These are phyloP conservation scores for Chondrus crispus DNA, from an alignment of 23 red algal species.

Conservation along the genomic window DNA sequence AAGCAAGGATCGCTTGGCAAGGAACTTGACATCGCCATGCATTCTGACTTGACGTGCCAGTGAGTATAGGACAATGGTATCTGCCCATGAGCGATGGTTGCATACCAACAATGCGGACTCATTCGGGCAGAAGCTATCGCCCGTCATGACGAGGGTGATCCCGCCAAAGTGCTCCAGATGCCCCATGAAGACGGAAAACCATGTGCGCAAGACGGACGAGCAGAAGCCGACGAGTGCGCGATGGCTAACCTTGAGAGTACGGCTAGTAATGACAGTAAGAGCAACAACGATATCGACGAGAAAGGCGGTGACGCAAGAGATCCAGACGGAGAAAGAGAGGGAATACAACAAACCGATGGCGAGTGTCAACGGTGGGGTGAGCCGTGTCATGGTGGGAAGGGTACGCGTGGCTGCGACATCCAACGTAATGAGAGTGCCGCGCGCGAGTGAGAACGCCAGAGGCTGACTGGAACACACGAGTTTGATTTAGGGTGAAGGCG, in stretches of 20 bases:
- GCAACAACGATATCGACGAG: slow-evolving; percentile 33
- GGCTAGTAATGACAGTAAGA: background rate
- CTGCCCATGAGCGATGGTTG: slow-evolving; percentile 93
- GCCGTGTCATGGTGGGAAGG: too few relatives aligned
- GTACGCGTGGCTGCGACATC: too few relatives aligned
- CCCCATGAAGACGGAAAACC: slow-evolving; percentile 84
- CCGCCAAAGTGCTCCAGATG: slow-evolving; percentile 81
- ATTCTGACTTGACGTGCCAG: slow-evolving; percentile 78
- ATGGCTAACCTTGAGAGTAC: slow-evolving; percentile 37
- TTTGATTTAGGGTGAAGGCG: too few relatives aligned
- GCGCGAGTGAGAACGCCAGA: too few relatives aligned
- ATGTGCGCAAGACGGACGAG: slow-evolving; percentile 71
- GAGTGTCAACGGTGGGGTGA: too few relatives aligned
- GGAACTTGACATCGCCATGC: slow-evolving; percentile 94
- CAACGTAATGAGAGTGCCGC: too few relatives aligned
- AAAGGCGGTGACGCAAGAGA: slow-evolving; percentile 52
- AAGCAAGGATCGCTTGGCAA: slow-evolving; percentile 85
- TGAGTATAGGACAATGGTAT: slow-evolving; percentile 85
- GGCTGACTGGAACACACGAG: too few relatives aligned
- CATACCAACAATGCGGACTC: slow-evolving; percentile 79
- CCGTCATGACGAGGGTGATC: slow-evolving; percentile 72
- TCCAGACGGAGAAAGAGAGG: slow-evolving; percentile 30
- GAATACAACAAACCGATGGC: slow-evolving; percentile 36
- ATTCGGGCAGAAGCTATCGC: slow-evolving; percentile 62
- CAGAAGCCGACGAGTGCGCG: slow-evolving; percentile 19